Conservation (phyloP, 768 basidiomycete species). For the Aureoboletus auriporus region DNA sequence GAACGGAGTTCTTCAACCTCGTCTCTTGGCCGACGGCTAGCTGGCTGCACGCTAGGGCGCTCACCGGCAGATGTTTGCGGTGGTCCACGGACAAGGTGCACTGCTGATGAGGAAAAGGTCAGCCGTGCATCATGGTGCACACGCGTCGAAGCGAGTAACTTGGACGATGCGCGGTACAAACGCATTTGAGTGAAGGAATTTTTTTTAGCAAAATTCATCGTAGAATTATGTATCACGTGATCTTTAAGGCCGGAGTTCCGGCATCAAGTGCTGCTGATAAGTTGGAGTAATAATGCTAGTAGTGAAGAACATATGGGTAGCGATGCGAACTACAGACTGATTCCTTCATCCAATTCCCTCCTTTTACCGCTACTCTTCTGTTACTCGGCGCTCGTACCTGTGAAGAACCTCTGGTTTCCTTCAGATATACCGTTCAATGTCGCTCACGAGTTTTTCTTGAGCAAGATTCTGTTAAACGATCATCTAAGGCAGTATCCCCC, state of each 20-base stretch:
- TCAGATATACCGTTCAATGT: constrained; percentile 29
- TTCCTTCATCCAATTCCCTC: neutral
- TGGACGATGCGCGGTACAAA: constrained; percentile 14
- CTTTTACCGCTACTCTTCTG: constrained; percentile 45
- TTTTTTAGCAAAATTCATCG: constrained; percentile 13
- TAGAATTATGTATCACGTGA: constrained; percentile 19
- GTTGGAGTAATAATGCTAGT: no score
- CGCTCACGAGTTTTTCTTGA: constrained; percentile 56
- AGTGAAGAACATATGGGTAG: no score
- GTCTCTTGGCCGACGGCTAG: neutral
- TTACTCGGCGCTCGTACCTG: constrained; percentile 51
- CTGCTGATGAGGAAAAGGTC: constrained; percentile 22
- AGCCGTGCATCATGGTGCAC: constrained; percentile 7
- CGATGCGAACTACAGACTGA: no score
- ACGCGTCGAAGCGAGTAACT: constrained; percentile 7
- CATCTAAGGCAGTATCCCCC: constrained; percentile 62
- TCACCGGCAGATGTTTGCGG: constrained; percentile 7
- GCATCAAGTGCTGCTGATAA: no score
- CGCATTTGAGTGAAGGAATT: constrained; percentile 14
- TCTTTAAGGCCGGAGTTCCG: constrained; percentile 17
- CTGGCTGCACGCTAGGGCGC: neutral
- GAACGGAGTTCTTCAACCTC: constrained; percentile 4
- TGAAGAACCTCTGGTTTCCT: constrained; percentile 42
- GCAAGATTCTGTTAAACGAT: constrained; percentile 43
- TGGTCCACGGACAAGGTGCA: constrained; percentile 5